Base-by-base conservation (phyloP, 2,329 filamentous ascomycete genomes). In the Claviceps paspali region DNA sequence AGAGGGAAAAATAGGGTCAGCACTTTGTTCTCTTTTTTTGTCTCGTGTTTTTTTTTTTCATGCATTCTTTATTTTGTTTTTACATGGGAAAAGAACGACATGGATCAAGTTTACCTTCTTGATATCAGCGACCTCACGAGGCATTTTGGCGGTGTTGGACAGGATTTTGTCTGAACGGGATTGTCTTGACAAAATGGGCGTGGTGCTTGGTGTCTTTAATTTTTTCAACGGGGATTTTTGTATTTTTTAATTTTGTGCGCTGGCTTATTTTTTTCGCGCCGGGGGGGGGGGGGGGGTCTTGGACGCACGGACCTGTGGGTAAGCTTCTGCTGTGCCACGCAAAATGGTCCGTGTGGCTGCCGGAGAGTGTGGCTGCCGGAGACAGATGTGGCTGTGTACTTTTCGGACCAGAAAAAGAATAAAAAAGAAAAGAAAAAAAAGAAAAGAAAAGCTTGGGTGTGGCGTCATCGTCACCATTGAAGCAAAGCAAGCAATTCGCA, bases 41-140 rank as follows among this genome's bases (percentile, higher is more conserved):
- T 18, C 6, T 21, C 4, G 3, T 6, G 17, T 8, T 22, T 21
- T n/a, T 22, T 31, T 21, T 19, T 5, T 8, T 4, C 7, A 10
- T 12, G 4, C n/a, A n/a, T n/a, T n/a, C n/a, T n/a, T n/a, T n/a
- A n/a, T n/a, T 18, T 19, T 22, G 24, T 10, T 4, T 8, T 8
- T 8, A 29, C 10, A 12, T 5, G 4, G 6, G 15, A 12, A 10
- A 11, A 21, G 12, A 10, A 11, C 17, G 11, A 1, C 11, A 9
- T 11, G n/a, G 11, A 9, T 15, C 14, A 4, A n/a, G 3, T 11
- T 14, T 59, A 79, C 75, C 69, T 77, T 71, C 73, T 98, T 96
- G 78, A 96, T 96, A 65, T 96, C 91, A 63, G 79, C 83, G 67
- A 95, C 82, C 83, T 96, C 86, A 62, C 78, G 76, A 79, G 91